Conservation (phyloP, 1,284 basidiomycete species). For the Anthracocystis panici-leucophaei region DNA sequence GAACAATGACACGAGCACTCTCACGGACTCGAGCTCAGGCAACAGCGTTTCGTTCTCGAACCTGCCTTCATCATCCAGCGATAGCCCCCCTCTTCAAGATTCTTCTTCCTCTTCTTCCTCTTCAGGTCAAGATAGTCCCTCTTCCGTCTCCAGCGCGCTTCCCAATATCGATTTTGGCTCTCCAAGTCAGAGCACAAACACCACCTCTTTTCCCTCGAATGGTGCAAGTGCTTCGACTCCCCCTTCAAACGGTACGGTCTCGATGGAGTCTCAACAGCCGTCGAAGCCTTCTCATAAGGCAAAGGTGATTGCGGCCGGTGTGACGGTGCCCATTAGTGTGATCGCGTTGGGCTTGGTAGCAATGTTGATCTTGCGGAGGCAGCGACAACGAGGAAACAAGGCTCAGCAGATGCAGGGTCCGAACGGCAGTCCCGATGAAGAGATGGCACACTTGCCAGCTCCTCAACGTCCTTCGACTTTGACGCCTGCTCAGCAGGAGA, state of each 20-base stretch:
- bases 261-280: not conserved
- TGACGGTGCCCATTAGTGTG: conserved; percentile 26
- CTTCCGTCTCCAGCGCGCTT: not conserved
- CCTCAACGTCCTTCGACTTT: not conserved
- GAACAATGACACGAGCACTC: not conserved
- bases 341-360: conserved; percentile 22
- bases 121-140: not conserved
- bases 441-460: conserved; percentile 5
- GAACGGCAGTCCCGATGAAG: conserved; percentile 2
- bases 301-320: conserved; percentile 11
- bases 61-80: not conserved
- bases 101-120: not conserved
- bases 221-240: not conserved
- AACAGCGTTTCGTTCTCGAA: not conserved
- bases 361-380: conserved; percentile 17
- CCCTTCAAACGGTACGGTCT: not conserved
- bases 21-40: not conserved
- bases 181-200: not conserved
- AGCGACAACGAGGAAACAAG: conserved; percentile 9
- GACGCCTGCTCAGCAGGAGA: not conserved
- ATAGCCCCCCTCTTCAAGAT: not conserved
- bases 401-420: not conserved
- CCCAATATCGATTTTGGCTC: conserved; percentile 8
- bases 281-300: not conserved
- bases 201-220: not conserved